Evolutionary conservation across 2,329 filamentous ascomycete genomes (phyloP), one percentile per base, ranked within the genome.

Genomic region (Chaetomium sp.): DNA sequence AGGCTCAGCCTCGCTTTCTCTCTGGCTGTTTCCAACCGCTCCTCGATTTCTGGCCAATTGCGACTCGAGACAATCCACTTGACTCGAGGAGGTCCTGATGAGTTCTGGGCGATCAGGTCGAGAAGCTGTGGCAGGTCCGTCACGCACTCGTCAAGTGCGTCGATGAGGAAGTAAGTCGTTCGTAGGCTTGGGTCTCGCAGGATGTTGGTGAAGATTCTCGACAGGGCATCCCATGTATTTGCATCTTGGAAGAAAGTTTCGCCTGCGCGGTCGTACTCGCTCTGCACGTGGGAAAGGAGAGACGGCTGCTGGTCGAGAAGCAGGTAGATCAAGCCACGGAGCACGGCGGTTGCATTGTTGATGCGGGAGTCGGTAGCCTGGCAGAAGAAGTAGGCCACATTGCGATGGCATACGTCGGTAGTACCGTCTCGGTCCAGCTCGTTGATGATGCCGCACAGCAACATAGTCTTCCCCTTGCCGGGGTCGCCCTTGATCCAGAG

Each of bases 91-190:
- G 47, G n/a, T 32, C 37, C 35, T 5, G 36, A 49, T 49, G 36
- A 49, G 33, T 49, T 33, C 37, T 41, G 19, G 40, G 34, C 46
- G 35, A 49, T 49, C 35, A 49, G 11, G 35, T 49, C 46, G 35
- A 49, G 46, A 49, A 49, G 46, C 14, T 38, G 35, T 32, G 14
- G 14, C 46, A 37, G 35, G 12, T 38, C 46, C 12, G 35, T 38
- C 35, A 49, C 34, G n/a, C 76, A 79, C 60, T 80, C 75, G 56
- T 80, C 74, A 0, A 80, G 71, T 2, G 72, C 75, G 62, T 79
- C 74, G 36, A 80, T 65, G 2, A 79, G 57, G 4, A 79, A 44
- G 57, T 70, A 72, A 0, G 66, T 67, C 0, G 3, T 62, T 5
- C 59, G 37, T 10, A 73, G 53, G 8, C 36, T 59, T 0, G 64